Conservation (phyloP, 495 filamentous ascomycete species). For the Aspergillus cavernicola region DNA sequence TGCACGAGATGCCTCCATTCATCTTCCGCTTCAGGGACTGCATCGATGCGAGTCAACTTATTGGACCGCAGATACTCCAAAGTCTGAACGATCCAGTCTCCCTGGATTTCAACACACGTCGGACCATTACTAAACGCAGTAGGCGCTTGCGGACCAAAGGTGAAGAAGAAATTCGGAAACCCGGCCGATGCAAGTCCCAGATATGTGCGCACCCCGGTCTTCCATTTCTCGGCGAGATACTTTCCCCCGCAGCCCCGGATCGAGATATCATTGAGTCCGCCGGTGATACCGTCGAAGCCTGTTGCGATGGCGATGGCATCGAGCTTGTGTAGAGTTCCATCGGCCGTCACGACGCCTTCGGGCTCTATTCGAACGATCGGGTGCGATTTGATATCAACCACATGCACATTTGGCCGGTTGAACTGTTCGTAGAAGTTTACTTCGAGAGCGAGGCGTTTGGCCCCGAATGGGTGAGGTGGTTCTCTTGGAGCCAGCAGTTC, state of each 20-base stretch:
- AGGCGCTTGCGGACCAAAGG: conserved; percentile 47
- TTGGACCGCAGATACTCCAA: conserved; percentile 19
- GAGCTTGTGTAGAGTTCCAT: conserved; percentile 40
- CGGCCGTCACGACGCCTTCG: conserved; percentile 40
- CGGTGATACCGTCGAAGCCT: conserved; percentile 53
- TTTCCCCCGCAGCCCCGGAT: conserved; percentile 37
- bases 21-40: neutral
- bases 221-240: conserved; percentile 45
- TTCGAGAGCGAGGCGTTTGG: conserved; percentile 51
- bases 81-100: conserved; percentile 44
- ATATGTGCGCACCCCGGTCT: conserved; percentile 39
- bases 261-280: conserved; percentile 26
- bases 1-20: neutral
- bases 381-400: conserved; percentile 46
- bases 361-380: conserved; percentile 40
- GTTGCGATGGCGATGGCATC: conserved; percentile 54
- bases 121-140: conserved; percentile 52
- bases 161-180: conserved; percentile 51
- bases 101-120: conserved; percentile 47
- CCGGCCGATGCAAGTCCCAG: conserved; percentile 41
- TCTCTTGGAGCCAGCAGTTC: conserved; percentile 50
- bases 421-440: conserved; percentile 53
- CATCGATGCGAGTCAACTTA: neutral
- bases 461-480: conserved; percentile 45
- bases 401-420: conserved; percentile 48